Conservation (phyloP, 108 stramenopile species). For the Fragilaria crotonensis region DNA sequence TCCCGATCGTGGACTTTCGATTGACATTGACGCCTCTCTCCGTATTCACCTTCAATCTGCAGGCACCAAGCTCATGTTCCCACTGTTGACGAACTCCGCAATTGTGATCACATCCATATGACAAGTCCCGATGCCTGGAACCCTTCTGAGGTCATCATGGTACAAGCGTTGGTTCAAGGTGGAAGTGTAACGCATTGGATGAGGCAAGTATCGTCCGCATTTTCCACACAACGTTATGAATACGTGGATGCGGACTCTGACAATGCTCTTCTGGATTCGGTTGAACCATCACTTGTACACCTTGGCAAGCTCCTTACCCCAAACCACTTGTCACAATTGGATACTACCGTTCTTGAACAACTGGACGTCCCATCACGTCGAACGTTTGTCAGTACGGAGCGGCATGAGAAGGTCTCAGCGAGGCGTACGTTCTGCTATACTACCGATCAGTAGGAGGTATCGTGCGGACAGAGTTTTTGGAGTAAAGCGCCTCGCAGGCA, state of each 20-base stretch:
- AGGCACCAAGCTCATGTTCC: no score
- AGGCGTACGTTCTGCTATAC: slow-evolving; percentile 8
- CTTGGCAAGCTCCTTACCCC: no score
- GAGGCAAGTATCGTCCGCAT: neutral
- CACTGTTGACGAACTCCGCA: slow-evolving; percentile 3
- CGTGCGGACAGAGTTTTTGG: slow-evolving; percentile 6
- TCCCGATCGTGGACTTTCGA: no score
- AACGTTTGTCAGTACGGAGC: slow-evolving; percentile 12
- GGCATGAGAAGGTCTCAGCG: no score
- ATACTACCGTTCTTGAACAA: no score
- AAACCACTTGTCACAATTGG: no score
- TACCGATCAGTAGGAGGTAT: slow-evolving; percentile 16
- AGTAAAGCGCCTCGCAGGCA: neutral
- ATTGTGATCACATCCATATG: slow-evolving; percentile 1
- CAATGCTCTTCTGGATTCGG: no score
- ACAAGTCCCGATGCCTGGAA: slow-evolving; percentile 6
- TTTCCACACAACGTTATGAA: no score
- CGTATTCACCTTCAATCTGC: no score
- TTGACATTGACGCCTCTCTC: no score
- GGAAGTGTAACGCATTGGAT: neutral
- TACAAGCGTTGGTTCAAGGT: neutral
- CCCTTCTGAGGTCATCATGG: neutral
- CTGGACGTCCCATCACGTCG: no score
- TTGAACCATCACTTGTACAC: no score
- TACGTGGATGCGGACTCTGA: neutral